Percentiles rank a stretch among this genome's conserved stretches.
phyloP scores from a whole-genome alignment of 148 eudicot species.

The Persicaria tinctoria region DNA sequence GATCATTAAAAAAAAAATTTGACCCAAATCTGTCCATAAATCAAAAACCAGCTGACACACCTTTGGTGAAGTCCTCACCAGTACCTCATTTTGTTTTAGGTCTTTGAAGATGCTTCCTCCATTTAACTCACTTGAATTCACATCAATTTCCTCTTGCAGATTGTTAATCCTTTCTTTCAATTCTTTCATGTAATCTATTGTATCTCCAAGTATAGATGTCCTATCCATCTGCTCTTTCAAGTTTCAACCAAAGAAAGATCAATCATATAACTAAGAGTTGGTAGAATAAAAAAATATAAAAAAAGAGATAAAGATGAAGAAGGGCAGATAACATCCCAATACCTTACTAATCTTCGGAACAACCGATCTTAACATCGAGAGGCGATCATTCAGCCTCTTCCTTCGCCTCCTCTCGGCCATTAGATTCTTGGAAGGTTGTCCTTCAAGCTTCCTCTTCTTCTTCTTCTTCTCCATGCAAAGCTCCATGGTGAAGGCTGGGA shows the following conservation, averaged over 20 bases:
- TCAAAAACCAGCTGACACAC: conserved; percentile 17
- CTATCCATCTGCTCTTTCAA: conserved; percentile 54
- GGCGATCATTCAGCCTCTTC: conserved; percentile 15
- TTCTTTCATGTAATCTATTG: conserved; percentile 81
- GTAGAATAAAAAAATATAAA: too few species aligned
- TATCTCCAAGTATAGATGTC: conserved; percentile 67
- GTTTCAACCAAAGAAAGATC: too few species aligned
- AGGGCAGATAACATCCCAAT: too few species aligned
- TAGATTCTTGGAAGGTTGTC: conserved; percentile 12
- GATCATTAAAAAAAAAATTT: conserved; percentile 9
- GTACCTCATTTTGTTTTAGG: conserved; percentile 35
- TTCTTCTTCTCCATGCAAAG: neutral
- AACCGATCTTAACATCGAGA: conserved; percentile 17
- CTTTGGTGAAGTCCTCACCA: conserved; percentile 57
- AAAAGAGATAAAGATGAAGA: too few species aligned
- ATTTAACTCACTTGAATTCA: conserved; percentile 27
- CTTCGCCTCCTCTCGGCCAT: conserved; percentile 20
- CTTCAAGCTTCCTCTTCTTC: conserved; percentile 12
- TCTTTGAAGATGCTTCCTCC: conserved; percentile 29
- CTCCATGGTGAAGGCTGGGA: conserved; percentile 12
- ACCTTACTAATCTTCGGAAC: conserved; percentile 19
- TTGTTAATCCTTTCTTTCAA: conserved; percentile 43
- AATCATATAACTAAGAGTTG: too few species aligned
- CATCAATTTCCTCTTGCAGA: conserved; percentile 40
- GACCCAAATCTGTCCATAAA: conserved; percentile 16